A percentile compares a stretch with the other conserved stretches of the same genome.
Evolutionary conservation across 2,329 filamentous ascomycete species (phyloP).

Genomic region (Pseudogymnoascus sp.): DNA sequence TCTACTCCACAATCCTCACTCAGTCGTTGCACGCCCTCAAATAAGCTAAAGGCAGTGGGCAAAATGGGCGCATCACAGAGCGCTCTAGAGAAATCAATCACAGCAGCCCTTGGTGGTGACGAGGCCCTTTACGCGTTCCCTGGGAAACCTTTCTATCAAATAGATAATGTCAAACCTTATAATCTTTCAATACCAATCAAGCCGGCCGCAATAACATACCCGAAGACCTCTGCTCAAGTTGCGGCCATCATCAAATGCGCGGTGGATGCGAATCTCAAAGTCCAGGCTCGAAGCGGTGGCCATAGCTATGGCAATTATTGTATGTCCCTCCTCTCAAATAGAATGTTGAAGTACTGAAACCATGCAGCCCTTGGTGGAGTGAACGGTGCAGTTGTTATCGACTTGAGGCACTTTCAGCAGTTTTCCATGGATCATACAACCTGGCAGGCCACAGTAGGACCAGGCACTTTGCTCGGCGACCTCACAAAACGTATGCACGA

Average conservation of each 20-base stretch:
- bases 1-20: background rate
- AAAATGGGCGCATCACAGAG: background rate
- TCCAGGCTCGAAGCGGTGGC: slow-evolving; percentile 46
- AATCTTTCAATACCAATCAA: slow-evolving; percentile 18
- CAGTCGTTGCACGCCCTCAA: background rate
- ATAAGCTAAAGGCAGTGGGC: background rate
- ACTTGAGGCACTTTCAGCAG: slow-evolving; percentile 46
- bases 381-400: slow-evolving; percentile 47
- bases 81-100: background rate
- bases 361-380: slow-evolving; percentile 40
- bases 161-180: slow-evolving; percentile 19
- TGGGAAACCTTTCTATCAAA: slow-evolving; percentile 17
- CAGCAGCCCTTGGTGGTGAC: slow-evolving; percentile 16
- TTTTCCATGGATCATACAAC: slow-evolving; percentile 47
- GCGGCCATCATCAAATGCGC: slow-evolving; percentile 42
- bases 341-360: background rate
- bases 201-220: slow-evolving; percentile 22
- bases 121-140: slow-evolving; percentile 19
- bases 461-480: slow-evolving; percentile 46
- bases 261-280: slow-evolving; percentile 35
- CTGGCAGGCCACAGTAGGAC: slow-evolving; percentile 49
- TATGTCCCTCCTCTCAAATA: background rate
- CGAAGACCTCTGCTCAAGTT: slow-evolving; percentile 31
- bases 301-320: slow-evolving; percentile 48
- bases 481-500: slow-evolving; percentile 44